A percentile compares a stretch with the other conserved stretches of the same genome.
These are phyloP conservation scores for Populus pruinosa DNA, from an alignment of 345 rosid genomes.

Conservation along the genomic window DNA sequence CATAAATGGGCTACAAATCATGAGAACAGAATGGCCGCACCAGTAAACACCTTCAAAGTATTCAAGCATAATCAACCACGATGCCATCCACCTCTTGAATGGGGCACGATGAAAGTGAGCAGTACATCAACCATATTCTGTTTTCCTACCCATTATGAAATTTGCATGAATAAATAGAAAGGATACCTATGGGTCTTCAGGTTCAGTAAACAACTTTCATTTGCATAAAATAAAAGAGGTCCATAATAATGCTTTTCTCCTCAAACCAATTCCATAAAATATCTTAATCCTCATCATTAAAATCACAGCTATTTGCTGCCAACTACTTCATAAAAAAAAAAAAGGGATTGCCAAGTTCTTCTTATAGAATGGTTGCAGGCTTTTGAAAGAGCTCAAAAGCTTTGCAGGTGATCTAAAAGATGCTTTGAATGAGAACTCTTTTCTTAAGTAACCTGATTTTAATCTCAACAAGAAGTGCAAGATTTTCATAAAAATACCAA, in stretches of 20 bases:
- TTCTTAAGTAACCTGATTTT: neutral
- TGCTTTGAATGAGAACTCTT: neutral
- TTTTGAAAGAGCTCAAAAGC: neutral
- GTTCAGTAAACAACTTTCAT: neutral
- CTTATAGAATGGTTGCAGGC: neutral
- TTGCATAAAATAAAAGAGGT: neutral
- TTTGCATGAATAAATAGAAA: neutral
- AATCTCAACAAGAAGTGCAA: neutral
- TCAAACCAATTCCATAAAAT: neutral
- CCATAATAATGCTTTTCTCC: neutral
- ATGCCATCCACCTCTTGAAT: neutral
- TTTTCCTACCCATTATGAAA: neutral
- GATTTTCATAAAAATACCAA: neutral
- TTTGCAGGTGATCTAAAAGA: neutral
- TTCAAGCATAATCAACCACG: neutral
- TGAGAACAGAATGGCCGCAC: neutral
- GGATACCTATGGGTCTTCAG: neutral
- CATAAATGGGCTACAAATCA: neutral
- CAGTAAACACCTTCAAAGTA: neutral
- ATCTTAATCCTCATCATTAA: neutral
- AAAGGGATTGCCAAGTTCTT: neutral
- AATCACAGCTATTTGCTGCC: neutral
- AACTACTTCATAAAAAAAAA: neutral
- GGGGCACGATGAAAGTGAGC: neutral
- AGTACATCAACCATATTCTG: neutral